Base-by-base conservation (phyloP, 78 protist genomes). In the Dictyostelium discoideum region DNA sequence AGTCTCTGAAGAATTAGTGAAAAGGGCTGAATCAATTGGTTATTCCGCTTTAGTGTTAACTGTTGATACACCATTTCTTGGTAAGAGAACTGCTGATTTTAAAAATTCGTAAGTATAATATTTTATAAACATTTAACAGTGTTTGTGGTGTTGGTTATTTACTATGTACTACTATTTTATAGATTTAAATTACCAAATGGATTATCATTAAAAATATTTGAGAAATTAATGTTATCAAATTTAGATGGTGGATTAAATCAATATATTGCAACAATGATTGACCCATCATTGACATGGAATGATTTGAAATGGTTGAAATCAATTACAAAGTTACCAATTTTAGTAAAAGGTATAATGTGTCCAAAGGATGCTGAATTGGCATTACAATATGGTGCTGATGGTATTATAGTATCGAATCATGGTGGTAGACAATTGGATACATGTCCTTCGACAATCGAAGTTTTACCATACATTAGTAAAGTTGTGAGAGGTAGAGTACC, bases 401-500 rank as follows among this genome's bases (percentile, higher is more conserved):
- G 94, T n/a, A 97, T 97, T 32, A 74, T 94, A 29, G 96, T 97
- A 6, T 85, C 96, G 18, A 97, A 97, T 85, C 98, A 97, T 67
- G 98, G 98, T 26, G 98, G 90, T 16, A 63, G 98, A 20, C 98
- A 97, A n/a, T 48, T 97, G 11, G 98, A 97, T 81, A 82, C 89
- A 39, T 65, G 42, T 46, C 95, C 93, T 0, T 82, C 98, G 5
- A 93, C 97, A 16, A 84, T 96, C 44, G 92, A 93, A 16, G 96
- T 84, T 7, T 81, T 93, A 14, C 93, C 92, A 37, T 74, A 86
- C 22, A 86, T 97, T 57, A 84, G 76, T 9, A 72, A 20, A 2
- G 97, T 93, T 1, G 92, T 97, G 14, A 48, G 42, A 9, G 95
- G 93, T 10, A 77, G 87, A 40, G 20, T 80, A 39, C 96, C 96